These are phyloP conservation scores for Podospora pseudoanserina DNA, from an alignment of 495 filamentous ascomycete genomes.

Conservation along the genomic window DNA sequence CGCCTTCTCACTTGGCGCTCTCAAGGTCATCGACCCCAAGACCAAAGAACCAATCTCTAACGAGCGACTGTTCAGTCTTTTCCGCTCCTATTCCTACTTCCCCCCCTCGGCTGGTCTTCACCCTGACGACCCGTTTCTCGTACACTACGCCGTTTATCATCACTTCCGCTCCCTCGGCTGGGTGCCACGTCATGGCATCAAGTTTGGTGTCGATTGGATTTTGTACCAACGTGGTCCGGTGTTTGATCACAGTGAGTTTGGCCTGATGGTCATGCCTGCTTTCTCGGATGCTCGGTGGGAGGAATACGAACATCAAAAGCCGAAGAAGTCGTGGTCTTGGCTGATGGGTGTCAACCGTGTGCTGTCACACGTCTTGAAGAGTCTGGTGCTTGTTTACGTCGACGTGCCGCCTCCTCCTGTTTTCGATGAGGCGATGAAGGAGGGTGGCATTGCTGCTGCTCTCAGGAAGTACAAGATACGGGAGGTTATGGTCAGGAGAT, in stretches of 20 bases:
- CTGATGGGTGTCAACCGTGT: conserved; percentile 88
- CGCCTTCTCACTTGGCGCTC: conserved; percentile 72
- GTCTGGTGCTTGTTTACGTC: conserved; percentile 79
- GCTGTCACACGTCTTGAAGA: conserved; percentile 86
- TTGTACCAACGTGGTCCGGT: conserved; percentile 94
- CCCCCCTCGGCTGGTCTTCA: conserved; percentile 52
- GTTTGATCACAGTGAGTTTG: conserved; percentile 92
- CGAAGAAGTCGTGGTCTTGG: conserved; percentile 77
- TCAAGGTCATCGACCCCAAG: conserved; percentile 59
- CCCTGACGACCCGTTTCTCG: conserved; percentile 74
- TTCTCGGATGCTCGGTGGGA: conserved; percentile 76
- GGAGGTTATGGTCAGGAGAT: conserved; percentile 78
- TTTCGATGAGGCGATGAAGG: conserved; percentile 35
- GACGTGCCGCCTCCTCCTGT: conserved; percentile 73
- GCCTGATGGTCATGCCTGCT: conserved; percentile 74
- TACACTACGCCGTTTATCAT: conserved; percentile 87
- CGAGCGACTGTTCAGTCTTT: conserved; percentile 58
- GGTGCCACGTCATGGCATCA: conserved; percentile 90
- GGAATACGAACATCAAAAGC: conserved; percentile 42
- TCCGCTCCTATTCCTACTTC: conserved; percentile 65
- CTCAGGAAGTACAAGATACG: conserved; percentile 72
- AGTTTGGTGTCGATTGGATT: conserved; percentile 91
- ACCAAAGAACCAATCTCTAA: conserved; percentile 47
- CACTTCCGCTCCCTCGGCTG: conserved; percentile 96
- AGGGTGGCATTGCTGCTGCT: conserved; percentile 57